These are phyloP conservation scores for Caloboletus firmus DNA, from an alignment of 1,284 basidiomycete genomes.

Conservation along the genomic window DNA sequence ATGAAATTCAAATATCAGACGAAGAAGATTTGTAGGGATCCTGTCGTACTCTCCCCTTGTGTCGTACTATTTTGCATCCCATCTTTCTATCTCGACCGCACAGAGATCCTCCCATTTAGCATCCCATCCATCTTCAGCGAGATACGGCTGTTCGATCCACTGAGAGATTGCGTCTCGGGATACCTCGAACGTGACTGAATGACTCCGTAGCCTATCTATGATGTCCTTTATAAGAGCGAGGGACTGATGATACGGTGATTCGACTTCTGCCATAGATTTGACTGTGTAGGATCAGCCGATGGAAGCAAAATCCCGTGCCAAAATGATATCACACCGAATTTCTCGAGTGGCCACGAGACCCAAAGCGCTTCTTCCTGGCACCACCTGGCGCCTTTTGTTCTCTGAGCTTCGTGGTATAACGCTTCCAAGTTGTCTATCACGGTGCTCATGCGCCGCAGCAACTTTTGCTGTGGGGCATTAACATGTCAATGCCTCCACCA, in stretches of 20 bases:
- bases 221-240: conserved; percentile 57
- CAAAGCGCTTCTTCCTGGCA: conserved; percentile 68
- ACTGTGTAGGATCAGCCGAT: conserved; percentile 42
- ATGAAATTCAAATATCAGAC: conserved; percentile 84
- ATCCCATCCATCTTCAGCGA: conserved; percentile 68
- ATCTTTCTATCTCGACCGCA: conserved; percentile 67
- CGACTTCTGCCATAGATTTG: conserved; percentile 52
- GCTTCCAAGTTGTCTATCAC: conserved; percentile 63
- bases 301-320: not conserved
- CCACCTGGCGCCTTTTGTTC: conserved; percentile 67
- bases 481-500: not conserved
- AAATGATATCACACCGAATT: conserved; percentile 53
- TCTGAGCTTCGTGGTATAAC: conserved; percentile 65
- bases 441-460: conserved; percentile 61
- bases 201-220: conserved; percentile 57
- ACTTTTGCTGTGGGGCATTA: conserved; percentile 52
- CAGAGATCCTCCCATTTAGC: conserved; percentile 75
- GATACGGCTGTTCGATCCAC: conserved; percentile 66
- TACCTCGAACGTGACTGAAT: conserved; percentile 65
- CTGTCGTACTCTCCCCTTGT: conserved; percentile 10
- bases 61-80: conserved; percentile 44
- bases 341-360: conserved; percentile 77
- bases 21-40: conserved; percentile 59
- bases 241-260: conserved; percentile 68
- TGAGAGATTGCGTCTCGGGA: conserved; percentile 57